These are phyloP conservation scores for Picochlorum sp. DNA, from an alignment of 139 green algal genomes.

Conservation along the genomic window DNA sequence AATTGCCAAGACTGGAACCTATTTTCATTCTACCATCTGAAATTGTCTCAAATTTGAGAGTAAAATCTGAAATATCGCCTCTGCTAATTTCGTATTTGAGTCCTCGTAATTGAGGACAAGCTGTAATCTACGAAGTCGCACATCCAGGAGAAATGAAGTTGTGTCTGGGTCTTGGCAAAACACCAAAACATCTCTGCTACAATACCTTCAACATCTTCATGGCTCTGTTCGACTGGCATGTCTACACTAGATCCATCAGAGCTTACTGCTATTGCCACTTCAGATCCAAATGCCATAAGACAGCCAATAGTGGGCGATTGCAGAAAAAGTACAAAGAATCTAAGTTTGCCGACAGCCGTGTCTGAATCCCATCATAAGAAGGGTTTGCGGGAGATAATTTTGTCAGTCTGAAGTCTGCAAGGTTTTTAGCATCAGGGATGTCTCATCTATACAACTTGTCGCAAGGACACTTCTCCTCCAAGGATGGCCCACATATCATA, in stretches of 20 bases:
- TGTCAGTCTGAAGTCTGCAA: constrained; percentile 34
- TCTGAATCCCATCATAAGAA: constrained; percentile 40
- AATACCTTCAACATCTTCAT: background rate
- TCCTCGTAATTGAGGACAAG: constrained; percentile 56
- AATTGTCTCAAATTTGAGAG: background rate
- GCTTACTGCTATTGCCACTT: constrained; percentile 41
- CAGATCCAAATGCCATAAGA: constrained; percentile 69
- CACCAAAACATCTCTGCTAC: constrained; percentile 4
- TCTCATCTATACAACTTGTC: background rate
- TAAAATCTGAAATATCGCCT: constrained; percentile 21
- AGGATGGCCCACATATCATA: background rate
- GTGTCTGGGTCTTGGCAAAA: constrained; percentile 9
- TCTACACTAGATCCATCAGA: background rate
- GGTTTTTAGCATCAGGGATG: background rate
- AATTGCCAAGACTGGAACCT: background rate
- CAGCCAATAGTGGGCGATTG: constrained; percentile 84
- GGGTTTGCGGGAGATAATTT: constrained; percentile 7
- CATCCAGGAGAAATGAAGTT: constrained; percentile 28
- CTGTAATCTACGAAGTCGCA: constrained; percentile 42
- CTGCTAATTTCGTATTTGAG: constrained; percentile 25
- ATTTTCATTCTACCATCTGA: constrained; percentile 8
- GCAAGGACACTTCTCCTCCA: background rate
- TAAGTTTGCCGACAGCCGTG: constrained; percentile 54
- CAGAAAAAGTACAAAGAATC: constrained; percentile 58
- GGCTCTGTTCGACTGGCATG: background rate